These are phyloP conservation scores for Cladobotryum mycophilum DNA, from an alignment of 2,329 filamentous ascomycete genomes.

Conservation along the genomic window DNA sequence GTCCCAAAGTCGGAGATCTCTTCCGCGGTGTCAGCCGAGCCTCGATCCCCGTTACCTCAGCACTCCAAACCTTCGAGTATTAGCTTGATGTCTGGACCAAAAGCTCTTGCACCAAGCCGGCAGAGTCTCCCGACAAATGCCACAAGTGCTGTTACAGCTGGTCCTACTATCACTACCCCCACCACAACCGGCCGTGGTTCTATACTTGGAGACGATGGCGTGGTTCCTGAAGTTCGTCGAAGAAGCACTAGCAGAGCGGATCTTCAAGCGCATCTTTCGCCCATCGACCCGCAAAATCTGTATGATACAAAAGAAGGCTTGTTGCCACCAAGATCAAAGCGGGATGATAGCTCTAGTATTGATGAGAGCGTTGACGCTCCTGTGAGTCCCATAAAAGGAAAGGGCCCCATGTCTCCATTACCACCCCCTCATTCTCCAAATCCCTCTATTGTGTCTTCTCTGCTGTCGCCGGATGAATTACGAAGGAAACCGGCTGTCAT, in stretches of 20 bases:
- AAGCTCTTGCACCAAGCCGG: slow-evolving; percentile 33
- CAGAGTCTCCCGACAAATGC: slow-evolving; percentile 38
- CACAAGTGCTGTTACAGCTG: slow-evolving; percentile 35
- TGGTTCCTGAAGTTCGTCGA: slow-evolving; percentile 30
- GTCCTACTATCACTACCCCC: slow-evolving; percentile 42
- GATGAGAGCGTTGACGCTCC: slow-evolving; percentile 41
- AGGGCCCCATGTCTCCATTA: slow-evolving; percentile 26
- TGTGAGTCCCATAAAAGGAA: slow-evolving; percentile 31
- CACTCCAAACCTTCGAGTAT: slow-evolving; percentile 45
- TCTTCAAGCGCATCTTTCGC: slow-evolving; percentile 29
- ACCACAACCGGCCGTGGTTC: slow-evolving; percentile 39
- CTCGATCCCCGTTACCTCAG: slow-evolving; percentile 33
- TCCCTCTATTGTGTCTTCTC: slow-evolving; percentile 28
- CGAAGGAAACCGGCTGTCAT: slow-evolving; percentile 46
- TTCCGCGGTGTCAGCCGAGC: slow-evolving; percentile 32
- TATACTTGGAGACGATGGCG: slow-evolving; percentile 37
- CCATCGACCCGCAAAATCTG: slow-evolving; percentile 25
- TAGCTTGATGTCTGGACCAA: slow-evolving; percentile 39
- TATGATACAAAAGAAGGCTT: slow-evolving; percentile 35
- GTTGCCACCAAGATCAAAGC: slow-evolving; percentile 27
- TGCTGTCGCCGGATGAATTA: slow-evolving; percentile 32
- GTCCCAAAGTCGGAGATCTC: slow-evolving; percentile 31
- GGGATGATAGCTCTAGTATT: slow-evolving; percentile 39
- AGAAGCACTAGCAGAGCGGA: slow-evolving; percentile 41
- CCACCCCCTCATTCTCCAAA: slow-evolving; percentile 31